phyloP scores from a whole-genome alignment of 2,329 filamentous ascomycete species.

The Chaetoscypha palmicola region DNA sequence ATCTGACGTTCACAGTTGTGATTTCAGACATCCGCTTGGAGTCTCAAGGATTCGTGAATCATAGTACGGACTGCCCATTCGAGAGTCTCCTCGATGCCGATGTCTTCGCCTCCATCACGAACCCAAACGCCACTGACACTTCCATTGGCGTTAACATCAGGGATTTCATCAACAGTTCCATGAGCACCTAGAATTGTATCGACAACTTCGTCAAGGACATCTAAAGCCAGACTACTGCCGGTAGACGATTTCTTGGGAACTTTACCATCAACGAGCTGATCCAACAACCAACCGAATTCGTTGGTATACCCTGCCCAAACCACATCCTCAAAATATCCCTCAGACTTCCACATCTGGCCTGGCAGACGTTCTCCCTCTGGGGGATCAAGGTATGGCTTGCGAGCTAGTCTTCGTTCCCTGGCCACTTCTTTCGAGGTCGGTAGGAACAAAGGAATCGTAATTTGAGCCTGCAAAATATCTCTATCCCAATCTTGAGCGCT shows the following conservation, averaged over 20 bases:
- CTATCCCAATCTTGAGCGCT: conserved; percentile 1
- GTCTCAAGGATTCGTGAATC: neutral
- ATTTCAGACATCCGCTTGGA: neutral
- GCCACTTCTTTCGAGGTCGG: conserved; percentile 10
- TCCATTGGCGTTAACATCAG: neutral
- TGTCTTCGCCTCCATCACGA: conserved; percentile 6
- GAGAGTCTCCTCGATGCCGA: conserved; percentile 14
- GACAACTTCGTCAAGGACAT: too few species aligned
- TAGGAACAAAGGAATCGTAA: conserved; percentile 24
- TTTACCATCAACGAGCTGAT: neutral
- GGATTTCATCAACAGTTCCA: too few species aligned
- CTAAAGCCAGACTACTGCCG: too few species aligned
- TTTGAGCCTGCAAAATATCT: conserved; percentile 1
- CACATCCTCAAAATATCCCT: conserved; percentile 28
- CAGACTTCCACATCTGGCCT: conserved; percentile 27
- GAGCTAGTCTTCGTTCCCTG: conserved; percentile 12
- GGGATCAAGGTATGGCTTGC: conserved; percentile 15
- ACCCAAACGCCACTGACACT: conserved; percentile 8
- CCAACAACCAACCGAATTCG: conserved; percentile 16
- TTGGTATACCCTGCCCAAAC: conserved; percentile 19
- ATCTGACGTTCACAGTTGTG: neutral
- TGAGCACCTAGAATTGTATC: too few species aligned
- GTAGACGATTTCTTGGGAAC: too few species aligned
- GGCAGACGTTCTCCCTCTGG: conserved; percentile 11
- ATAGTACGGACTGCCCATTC: conserved; percentile 16